A percentile compares a stretch with the other conserved stretches of the same genome.
Conservation (phyloP, 352 stramenopile genomes). For the Globisporangium splendens region DNA sequence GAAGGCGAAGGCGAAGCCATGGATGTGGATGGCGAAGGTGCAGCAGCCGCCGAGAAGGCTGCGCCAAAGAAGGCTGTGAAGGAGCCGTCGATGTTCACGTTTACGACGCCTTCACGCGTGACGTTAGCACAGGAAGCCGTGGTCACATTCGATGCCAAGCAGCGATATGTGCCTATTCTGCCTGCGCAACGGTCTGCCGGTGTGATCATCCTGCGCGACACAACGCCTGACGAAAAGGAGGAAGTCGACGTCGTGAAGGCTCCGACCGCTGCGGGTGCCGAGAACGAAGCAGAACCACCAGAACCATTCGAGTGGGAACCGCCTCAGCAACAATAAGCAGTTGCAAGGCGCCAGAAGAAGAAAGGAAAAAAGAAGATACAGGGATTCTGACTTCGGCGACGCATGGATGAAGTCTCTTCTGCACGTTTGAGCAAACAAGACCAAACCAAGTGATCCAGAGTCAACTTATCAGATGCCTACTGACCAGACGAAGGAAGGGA, state of each 20-base stretch:
- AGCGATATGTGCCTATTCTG: constrained; percentile 90
- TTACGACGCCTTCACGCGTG: constrained; percentile 93
- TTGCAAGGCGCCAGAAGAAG: too few species aligned
- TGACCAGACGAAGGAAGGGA: not conserved
- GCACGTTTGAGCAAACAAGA: not conserved
- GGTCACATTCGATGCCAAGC: constrained; percentile 88
- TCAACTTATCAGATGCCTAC: too few species aligned
- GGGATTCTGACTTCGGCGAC: too few species aligned
- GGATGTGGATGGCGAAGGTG: constrained; percentile 66
- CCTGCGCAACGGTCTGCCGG: constrained; percentile 74
- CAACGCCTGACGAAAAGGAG: constrained; percentile 89
- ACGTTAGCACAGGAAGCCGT: constrained; percentile 90
- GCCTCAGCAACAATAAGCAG: constrained; percentile 20
- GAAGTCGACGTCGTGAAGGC: constrained; percentile 93
- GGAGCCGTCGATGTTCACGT: constrained; percentile 91
- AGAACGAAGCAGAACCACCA: constrained; percentile 93
- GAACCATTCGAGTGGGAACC: constrained; percentile 97
- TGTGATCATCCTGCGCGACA: constrained; percentile 96
- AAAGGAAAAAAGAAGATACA: too few species aligned
- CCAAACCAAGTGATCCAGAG: not conserved
- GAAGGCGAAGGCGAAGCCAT: constrained; percentile 64
- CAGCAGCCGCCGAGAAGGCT: constrained; percentile 33
- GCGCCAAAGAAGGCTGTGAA: constrained; percentile 67
- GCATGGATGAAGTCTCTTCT: not conserved
- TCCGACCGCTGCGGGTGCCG: constrained; percentile 81